A percentile compares a stretch with the other conserved stretches of the same genome.
Conservation (phyloP, 352 stramenopile species). For the Pythium brachiatum region DNA sequence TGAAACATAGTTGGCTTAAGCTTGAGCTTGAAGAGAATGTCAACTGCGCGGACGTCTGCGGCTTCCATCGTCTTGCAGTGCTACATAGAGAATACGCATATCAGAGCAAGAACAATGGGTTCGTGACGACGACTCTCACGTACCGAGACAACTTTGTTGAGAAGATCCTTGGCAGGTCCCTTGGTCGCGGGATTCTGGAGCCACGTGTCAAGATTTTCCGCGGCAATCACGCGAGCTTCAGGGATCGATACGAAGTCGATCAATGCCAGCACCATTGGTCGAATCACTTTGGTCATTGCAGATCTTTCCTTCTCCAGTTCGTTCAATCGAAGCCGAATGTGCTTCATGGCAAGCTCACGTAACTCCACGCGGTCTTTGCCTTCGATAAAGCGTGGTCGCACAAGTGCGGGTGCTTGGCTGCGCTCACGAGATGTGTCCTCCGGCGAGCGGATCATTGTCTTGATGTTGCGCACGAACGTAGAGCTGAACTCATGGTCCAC, state of each 20-base stretch:
- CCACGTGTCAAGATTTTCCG: conserved; percentile 76
- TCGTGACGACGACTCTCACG: conserved; percentile 6
- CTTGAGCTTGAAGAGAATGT: conserved; percentile 80
- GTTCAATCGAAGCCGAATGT: conserved; percentile 55
- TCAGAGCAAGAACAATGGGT: background rate
- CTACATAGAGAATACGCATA: conserved; percentile 18
- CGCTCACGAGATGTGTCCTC: conserved; percentile 7
- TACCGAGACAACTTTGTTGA: conserved; percentile 63
- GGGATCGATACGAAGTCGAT: conserved; percentile 62
- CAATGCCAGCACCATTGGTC: conserved; percentile 77
- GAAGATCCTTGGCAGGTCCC: conserved; percentile 62
- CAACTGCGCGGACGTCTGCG: conserved; percentile 58
- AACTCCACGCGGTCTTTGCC: conserved; percentile 43
- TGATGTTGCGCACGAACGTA: conserved; percentile 77
- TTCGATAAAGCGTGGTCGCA: conserved; percentile 48
- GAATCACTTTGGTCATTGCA: conserved; percentile 50
- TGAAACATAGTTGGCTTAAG: conserved; percentile 89
- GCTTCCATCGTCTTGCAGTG: conserved; percentile 59
- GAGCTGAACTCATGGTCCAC: conserved; percentile 82
- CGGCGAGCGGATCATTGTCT: conserved; percentile 48
- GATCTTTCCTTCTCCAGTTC: conserved; percentile 72
- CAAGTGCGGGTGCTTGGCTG: conserved; percentile 24
- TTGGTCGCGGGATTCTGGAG: conserved; percentile 81
- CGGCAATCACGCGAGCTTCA: conserved; percentile 59
- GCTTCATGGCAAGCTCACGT: conserved; percentile 62